Evolutionary conservation across 139 green algal genomes (phyloP).

Genomic region (Picochlorum sp.): DNA sequence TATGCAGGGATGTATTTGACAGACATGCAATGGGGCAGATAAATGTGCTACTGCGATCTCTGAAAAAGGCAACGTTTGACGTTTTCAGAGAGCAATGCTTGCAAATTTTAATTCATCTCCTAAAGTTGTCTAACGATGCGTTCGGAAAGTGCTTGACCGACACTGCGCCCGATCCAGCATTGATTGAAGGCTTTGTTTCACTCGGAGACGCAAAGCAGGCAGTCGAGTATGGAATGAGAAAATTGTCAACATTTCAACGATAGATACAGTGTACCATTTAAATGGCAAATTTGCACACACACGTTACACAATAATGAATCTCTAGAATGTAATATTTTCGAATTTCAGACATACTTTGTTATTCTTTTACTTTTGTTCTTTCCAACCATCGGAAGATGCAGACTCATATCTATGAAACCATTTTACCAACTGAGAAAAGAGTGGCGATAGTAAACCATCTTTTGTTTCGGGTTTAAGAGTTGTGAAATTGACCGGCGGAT

Average conservation of each 20-base stretch:
- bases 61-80: neutral
- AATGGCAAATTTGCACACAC: neutral
- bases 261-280: neutral
- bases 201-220: slow-evolving; percentile 3
- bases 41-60: neutral
- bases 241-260: neutral
- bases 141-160: neutral
- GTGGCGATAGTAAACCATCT: slow-evolving; percentile 1
- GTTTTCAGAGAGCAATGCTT: neutral
- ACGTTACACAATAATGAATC: too few relatives aligned
- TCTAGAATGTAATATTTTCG: slow-evolving; percentile 1
- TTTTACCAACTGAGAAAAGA: slow-evolving; percentile 9
- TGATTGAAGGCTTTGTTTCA: slow-evolving; percentile 10
- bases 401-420: slow-evolving; percentile 21
- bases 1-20: neutral
- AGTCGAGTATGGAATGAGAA: slow-evolving; percentile 1
- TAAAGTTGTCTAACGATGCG: neutral
- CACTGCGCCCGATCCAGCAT: neutral
- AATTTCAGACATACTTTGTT: neutral
- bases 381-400: neutral
- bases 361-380: neutral
- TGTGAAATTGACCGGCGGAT: slow-evolving; percentile 52
- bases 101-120: neutral
- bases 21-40: neutral
- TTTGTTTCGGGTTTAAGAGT: slow-evolving; percentile 13